Conservation (phyloP, 192 early-diverging fungal species). For the Gigaspora rosea region DNA sequence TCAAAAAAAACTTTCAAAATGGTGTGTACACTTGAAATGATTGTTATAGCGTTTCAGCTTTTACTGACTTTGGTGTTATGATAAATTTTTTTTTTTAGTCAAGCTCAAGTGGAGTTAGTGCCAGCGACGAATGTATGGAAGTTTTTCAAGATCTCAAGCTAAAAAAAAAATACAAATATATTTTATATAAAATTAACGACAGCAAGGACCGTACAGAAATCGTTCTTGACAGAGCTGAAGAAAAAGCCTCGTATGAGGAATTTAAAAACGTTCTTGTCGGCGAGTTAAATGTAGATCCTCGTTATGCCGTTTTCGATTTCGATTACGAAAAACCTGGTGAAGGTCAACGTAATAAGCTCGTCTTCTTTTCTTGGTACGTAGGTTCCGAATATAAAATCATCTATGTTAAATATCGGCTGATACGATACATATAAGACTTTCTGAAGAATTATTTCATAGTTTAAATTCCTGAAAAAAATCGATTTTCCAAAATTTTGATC, state of each 20-base stretch:
- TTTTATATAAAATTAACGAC: constrained; percentile 82
- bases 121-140: constrained; percentile 60
- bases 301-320: constrained; percentile 91
- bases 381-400: too few species aligned
- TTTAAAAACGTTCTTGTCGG: constrained; percentile 69
- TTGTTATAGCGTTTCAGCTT: background rate
- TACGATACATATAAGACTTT: too few species aligned
- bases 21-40: background rate
- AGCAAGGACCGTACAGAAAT: constrained; percentile 57
- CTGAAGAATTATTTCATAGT: too few species aligned
- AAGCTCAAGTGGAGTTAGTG: constrained; percentile 68
- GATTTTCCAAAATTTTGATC: too few species aligned
- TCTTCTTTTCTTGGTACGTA: constrained; percentile 80
- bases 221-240: constrained; percentile 62
- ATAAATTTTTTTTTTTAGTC: too few species aligned
- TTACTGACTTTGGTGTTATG: too few species aligned
- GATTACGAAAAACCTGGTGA: constrained; percentile 65
- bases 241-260: constrained; percentile 58
- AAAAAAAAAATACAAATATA: constrained; percentile 70
- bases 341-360: constrained; percentile 80
- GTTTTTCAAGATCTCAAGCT: constrained; percentile 75
- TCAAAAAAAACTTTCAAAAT: constrained; percentile 1
- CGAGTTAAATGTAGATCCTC: constrained; percentile 53
- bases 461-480: too few species aligned
- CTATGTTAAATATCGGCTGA: too few species aligned